phyloP scores from a whole-genome alignment of 2,329 filamentous ascomycete genomes.

The Pseudogymnoascus sp. region DNA sequence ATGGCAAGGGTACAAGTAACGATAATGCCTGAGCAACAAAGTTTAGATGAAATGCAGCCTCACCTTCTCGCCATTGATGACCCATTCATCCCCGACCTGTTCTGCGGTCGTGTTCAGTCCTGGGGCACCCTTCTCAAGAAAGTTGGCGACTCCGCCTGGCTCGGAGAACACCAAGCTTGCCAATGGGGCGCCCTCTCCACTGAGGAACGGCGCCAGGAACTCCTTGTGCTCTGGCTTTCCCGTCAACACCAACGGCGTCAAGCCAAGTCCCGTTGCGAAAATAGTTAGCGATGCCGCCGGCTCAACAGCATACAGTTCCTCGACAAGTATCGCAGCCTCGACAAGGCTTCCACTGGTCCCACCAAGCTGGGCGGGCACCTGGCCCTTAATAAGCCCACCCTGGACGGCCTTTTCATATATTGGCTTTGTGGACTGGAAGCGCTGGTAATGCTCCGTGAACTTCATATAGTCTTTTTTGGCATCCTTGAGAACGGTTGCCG shows the following conservation, averaged over 20 bases:
- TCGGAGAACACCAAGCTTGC: conserved; percentile 46
- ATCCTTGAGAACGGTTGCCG: conserved; percentile 21
- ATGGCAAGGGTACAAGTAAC: neutral
- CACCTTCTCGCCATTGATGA: conserved; percentile 47
- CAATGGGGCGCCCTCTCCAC: conserved; percentile 36
- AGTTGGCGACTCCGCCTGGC: conserved; percentile 43
- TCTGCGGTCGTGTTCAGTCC: conserved; percentile 43
- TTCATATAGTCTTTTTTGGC: conserved; percentile 24
- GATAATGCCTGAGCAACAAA: neutral
- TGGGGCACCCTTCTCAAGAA: conserved; percentile 39
- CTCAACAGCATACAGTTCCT: conserved; percentile 46
- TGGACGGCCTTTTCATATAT: conserved; percentile 38
- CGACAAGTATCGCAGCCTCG: conserved; percentile 42
- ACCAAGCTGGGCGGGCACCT: conserved; percentile 39
- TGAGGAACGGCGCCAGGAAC: conserved; percentile 42
- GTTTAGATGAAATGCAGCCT: neutral
- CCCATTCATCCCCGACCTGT: conserved; percentile 41
- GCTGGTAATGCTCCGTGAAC: conserved; percentile 23
- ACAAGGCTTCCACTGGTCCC: conserved; percentile 38
- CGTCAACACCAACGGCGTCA: conserved; percentile 42
- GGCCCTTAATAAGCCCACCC: conserved; percentile 40
- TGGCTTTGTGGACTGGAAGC: conserved; percentile 41
- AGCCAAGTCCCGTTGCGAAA: conserved; percentile 43
- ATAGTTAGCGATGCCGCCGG: conserved; percentile 42
- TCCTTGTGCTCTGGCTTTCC: conserved; percentile 33